These are phyloP conservation scores for Phialophora chinensis DNA, from an alignment of 2,329 filamentous ascomycete species.

Conservation along the genomic window DNA sequence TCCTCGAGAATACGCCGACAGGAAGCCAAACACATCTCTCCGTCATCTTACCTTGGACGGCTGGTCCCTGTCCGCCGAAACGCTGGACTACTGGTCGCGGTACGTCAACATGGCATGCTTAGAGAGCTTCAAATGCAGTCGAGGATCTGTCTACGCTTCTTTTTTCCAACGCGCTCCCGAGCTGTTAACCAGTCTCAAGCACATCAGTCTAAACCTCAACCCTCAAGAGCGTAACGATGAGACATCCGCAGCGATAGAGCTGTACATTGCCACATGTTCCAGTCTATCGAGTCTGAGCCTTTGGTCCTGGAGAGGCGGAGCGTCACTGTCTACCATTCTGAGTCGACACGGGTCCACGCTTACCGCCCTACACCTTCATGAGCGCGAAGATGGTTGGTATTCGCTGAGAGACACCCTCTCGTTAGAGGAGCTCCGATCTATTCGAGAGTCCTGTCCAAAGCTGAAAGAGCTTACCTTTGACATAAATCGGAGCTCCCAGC, in stretches of 20 bases:
- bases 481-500: conserved; percentile 22
- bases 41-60: conserved; percentile 32
- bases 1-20: background rate
- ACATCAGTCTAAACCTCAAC: conserved; percentile 32
- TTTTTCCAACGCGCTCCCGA: conserved; percentile 29
- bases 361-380: conserved; percentile 32
- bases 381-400: conserved; percentile 25
- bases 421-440: conserved; percentile 22
- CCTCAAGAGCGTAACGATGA: background rate
- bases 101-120: conserved; percentile 26
- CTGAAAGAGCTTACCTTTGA: conserved; percentile 33
- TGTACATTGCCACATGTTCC: conserved; percentile 30
- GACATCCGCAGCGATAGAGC: conserved; percentile 18
- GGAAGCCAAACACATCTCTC: conserved; percentile 23
- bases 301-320: conserved; percentile 35
- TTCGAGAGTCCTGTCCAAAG: conserved; percentile 27
- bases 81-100: conserved; percentile 27
- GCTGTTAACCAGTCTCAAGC: conserved; percentile 27
- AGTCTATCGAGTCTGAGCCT: conserved; percentile 31
- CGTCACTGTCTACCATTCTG: conserved; percentile 28
- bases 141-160: conserved; percentile 22
- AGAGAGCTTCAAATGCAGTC: conserved; percentile 30
- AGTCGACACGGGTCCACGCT: conserved; percentile 31
- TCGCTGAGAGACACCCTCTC: conserved; percentile 7
- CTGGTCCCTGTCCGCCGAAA: conserved; percentile 25